Evolutionary conservation across 352 stramenopile species (phyloP), one percentile per base, ranked within the genome.

Genomic region (Pythium dissotocum): DNA sequence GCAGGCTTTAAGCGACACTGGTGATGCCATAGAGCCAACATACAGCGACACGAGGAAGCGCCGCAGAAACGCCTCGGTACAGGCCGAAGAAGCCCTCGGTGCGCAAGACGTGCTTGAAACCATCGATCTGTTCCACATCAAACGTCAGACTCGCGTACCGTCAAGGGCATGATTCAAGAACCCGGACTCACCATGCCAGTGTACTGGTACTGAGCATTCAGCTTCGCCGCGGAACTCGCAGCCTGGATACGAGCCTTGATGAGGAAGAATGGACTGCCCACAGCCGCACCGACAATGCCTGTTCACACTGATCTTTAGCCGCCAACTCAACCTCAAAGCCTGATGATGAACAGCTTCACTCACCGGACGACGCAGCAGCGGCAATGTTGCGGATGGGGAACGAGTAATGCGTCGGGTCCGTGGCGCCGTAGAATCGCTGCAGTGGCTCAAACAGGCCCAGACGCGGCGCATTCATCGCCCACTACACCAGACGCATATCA

Each of bases 141-240:
- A 26, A 35, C 71, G 55, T 61, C 21, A 61, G 32, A 18, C 2
- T 49, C 18, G 42, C 42, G 8, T 49, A 10, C 6, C 18, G 14
- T 26, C 16, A 9, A 10, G 8, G 42, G 14, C 48, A n/a, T 7
- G 24, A 24, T 18, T 16, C 18, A 24, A 10, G 28, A 62, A 42
- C 3, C 28, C 28, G 28, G 28, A 48, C 38, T 33, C 53, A 95
- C 88, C 87, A 94, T 94, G 73, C 84, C 80, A 4, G 71, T 83
- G 72, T 96, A 96, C 7, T 88, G 74, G 60, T 96, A 96, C 61
- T 94, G 87, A 7, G 86, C 74, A 71, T 96, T 94, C 53, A 94
- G 88, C 14, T 81, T 89, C 18, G 79, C 82, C 0, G 75, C 71
- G 2, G 84, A 89, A 65, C 86, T 94, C 24, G 86, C 84, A 0